A percentile compares a stretch with the other conserved stretches of the same genome.
Evolutionary conservation across 495 filamentous ascomycete species (phyloP).

Genomic region (Polyplosphaeria fusca): DNA sequence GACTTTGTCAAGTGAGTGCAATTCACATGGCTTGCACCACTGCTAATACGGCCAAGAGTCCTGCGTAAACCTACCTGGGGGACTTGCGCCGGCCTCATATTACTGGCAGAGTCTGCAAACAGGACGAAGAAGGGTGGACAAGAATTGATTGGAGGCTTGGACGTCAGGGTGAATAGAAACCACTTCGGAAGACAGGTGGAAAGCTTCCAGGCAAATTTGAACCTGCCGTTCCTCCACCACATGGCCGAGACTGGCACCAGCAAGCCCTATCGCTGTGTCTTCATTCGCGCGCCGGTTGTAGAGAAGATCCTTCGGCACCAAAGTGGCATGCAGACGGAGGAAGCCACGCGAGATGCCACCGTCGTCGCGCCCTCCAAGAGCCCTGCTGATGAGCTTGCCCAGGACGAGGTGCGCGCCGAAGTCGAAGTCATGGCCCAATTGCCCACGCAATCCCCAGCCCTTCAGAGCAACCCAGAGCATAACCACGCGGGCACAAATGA

Average conservation of each 20-base stretch:
- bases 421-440: slow-evolving; percentile 61
- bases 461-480: slow-evolving; percentile 17
- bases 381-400: slow-evolving; percentile 32
- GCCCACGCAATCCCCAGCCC: slow-evolving; percentile 42
- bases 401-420: slow-evolving; percentile 29
- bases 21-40: not conserved
- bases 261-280: slow-evolving; percentile 72
- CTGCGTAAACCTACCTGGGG: slow-evolving; percentile 86
- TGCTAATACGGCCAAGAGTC: slow-evolving; percentile 42
- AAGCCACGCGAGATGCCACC: slow-evolving; percentile 54
- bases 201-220: slow-evolving; percentile 78
- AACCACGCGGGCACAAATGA: slow-evolving; percentile 56
- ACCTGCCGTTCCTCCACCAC: slow-evolving; percentile 64
- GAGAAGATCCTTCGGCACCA: slow-evolving; percentile 69
- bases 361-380: slow-evolving; percentile 62
- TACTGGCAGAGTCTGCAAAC: slow-evolving; percentile 85
- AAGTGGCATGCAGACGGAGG: slow-evolving; percentile 50
- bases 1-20: slow-evolving; percentile 85
- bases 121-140: slow-evolving; percentile 87
- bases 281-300: slow-evolving; percentile 92
- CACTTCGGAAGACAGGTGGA: slow-evolving; percentile 93
- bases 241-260: slow-evolving; percentile 12
- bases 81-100: slow-evolving; percentile 90
- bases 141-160: slow-evolving; percentile 87
- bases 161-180: slow-evolving; percentile 90